A percentile compares a stretch with the other conserved stretches of the same genome.
These are phyloP conservation scores for Cladosporium oxysporum DNA, from an alignment of 2,329 filamentous ascomycete species.

Conservation along the genomic window DNA sequence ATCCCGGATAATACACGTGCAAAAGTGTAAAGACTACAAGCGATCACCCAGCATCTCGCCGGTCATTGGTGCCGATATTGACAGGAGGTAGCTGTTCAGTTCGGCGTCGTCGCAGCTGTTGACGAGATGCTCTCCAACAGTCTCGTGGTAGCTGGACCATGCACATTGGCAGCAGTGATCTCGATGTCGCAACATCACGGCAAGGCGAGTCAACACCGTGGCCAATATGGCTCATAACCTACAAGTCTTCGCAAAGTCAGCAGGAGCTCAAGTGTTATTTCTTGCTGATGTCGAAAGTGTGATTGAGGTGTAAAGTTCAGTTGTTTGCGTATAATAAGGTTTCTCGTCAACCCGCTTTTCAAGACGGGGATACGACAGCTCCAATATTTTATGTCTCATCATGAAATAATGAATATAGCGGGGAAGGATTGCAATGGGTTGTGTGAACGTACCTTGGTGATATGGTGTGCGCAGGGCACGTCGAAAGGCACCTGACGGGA, in stretches of 20 bases:
- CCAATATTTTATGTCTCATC: constrained; percentile 24
- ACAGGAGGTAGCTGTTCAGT: background rate
- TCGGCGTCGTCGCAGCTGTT: background rate
- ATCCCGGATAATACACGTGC: background rate
- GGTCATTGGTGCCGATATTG: background rate
- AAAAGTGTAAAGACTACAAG: background rate
- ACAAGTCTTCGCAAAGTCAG: constrained; percentile 3
- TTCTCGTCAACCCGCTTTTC: constrained; percentile 21
- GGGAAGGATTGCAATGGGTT: background rate
- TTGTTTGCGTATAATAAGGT: constrained; percentile 22
- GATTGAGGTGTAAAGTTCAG: constrained; percentile 3
- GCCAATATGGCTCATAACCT: background rate
- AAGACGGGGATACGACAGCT: constrained; percentile 22
- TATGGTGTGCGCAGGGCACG: background rate
- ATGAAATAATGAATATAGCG: background rate
- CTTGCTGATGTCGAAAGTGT: background rate
- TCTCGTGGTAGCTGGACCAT: background rate
- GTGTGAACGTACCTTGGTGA: constrained; percentile 8
- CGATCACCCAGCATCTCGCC: background rate
- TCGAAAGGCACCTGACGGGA: background rate
- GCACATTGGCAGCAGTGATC: background rate
- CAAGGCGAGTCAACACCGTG: background rate
- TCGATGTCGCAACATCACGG: background rate
- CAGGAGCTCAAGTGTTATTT: background rate
- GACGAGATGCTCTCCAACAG: background rate